phyloP scores from a whole-genome alignment of 805 yeast genomes.

The Geotrichum ghanense region DNA sequence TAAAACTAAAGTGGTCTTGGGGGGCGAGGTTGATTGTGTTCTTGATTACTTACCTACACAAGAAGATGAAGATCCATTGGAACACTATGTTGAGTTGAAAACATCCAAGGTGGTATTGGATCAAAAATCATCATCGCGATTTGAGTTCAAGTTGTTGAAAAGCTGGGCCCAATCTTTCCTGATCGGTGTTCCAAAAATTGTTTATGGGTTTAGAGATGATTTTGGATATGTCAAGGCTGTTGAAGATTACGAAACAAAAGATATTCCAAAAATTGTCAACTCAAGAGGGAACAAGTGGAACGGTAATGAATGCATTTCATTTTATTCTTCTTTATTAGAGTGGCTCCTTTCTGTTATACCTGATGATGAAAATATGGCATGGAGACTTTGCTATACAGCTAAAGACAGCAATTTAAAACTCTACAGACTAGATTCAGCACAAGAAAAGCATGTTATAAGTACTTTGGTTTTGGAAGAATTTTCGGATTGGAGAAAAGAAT shows the following conservation, averaged over 20 bases:
- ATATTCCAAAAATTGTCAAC: slow-evolving; percentile 43
- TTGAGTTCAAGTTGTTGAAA: slow-evolving; percentile 65
- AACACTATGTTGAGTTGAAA: slow-evolving; percentile 79
- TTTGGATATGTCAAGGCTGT: slow-evolving; percentile 48
- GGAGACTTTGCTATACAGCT: slow-evolving; percentile 47
- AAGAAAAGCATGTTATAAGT: slow-evolving; percentile 29
- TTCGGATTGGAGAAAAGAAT: slow-evolving; percentile 38
- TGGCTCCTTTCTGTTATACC: slow-evolving; percentile 58
- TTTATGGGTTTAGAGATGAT: slow-evolving; percentile 82
- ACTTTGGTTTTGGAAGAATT: slow-evolving; percentile 40
- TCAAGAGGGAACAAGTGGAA: slow-evolving; percentile 30
- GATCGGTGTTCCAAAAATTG: slow-evolving; percentile 68
- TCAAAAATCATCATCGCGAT: slow-evolving; percentile 45
- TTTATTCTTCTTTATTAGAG: slow-evolving; percentile 75
- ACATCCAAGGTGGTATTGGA: slow-evolving; percentile 48
- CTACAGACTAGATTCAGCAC: slow-evolving; percentile 32
- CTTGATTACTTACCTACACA: slow-evolving; percentile 59
- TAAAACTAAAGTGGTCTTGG: slow-evolving; percentile 50
- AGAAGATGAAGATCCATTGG: slow-evolving; percentile 29
- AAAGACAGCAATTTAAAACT: slow-evolving; percentile 42
- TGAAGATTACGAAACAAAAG: slow-evolving; percentile 68
- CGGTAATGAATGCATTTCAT: slow-evolving; percentile 70
- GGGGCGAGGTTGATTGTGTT: slow-evolving; percentile 89
- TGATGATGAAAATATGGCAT: slow-evolving; percentile 39
- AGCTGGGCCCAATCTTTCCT: slow-evolving; percentile 94